These are phyloP conservation scores for Suillus brevipes DNA, from an alignment of 768 basidiomycete genomes.

Conservation along the genomic window DNA sequence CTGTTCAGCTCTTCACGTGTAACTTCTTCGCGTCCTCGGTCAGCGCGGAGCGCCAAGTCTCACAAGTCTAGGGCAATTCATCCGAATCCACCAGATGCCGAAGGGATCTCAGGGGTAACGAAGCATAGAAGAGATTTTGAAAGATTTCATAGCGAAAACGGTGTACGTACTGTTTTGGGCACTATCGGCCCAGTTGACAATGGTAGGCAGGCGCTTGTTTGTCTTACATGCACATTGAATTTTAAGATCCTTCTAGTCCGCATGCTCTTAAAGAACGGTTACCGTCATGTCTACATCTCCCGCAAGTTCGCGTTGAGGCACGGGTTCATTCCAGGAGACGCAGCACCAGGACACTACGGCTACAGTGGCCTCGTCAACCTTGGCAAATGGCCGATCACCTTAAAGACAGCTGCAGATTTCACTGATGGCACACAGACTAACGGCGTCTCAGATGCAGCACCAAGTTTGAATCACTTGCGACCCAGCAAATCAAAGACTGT, in stretches of 20 bases:
- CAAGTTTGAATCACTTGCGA: background rate
- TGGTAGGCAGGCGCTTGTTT: conserved; percentile 47
- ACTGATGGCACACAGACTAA: conserved; percentile 3
- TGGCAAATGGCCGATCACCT: conserved; percentile 84
- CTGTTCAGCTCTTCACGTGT: conserved; percentile 42
- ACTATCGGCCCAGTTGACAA: conserved; percentile 88
- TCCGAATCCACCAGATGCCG: conserved; percentile 30
- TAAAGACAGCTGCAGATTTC: conserved; percentile 34
- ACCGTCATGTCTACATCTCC: conserved; percentile 94
- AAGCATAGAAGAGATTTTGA: conserved; percentile 76
- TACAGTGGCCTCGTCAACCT: conserved; percentile 87
- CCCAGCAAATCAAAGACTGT: conserved; percentile 40
- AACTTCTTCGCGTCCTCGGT: conserved; percentile 32
- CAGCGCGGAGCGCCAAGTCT: conserved; percentile 37
- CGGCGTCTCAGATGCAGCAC: background rate
- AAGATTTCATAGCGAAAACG: conserved; percentile 87
- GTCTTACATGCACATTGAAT: background rate
- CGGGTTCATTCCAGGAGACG: conserved; percentile 84
- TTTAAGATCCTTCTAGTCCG: conserved; percentile 51
- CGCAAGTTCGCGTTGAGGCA: conserved; percentile 87
- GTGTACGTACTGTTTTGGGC: conserved; percentile 90
- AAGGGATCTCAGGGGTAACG: conserved; percentile 45
- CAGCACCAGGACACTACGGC: conserved; percentile 90
- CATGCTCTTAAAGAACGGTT: conserved; percentile 91
- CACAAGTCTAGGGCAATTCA: conserved; percentile 37